Percentiles rank a stretch among this genome's conserved stretches.
Conservation (phyloP, 2,329 filamentous ascomycete genomes). For the Xylariales sp. region DNA sequence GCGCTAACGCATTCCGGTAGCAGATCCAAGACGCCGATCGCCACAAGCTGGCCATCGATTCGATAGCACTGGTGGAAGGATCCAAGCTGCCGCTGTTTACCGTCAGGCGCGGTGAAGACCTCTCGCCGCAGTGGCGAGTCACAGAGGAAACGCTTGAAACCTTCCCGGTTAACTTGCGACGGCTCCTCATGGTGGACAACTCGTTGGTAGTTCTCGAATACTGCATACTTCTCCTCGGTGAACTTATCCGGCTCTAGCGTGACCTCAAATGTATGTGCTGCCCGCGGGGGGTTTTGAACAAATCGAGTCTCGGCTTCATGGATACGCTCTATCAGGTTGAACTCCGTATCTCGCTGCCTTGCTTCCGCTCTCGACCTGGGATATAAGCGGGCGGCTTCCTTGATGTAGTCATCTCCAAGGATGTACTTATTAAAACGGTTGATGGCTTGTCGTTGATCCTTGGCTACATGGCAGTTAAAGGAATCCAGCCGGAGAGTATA, state of each 20-base stretch:
- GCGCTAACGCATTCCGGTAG: constrained; percentile 73
- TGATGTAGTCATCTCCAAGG: constrained; percentile 62
- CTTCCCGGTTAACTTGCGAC: constrained; percentile 50
- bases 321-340: constrained; percentile 61
- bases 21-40: constrained; percentile 72
- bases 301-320: constrained; percentile 61
- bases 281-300: constrained; percentile 54
- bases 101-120: constrained; percentile 38
- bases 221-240: constrained; percentile 68
- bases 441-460: constrained; percentile 69
- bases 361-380: constrained; percentile 64
- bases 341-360: constrained; percentile 60
- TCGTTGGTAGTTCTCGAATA: constrained; percentile 73
- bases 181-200: constrained; percentile 66
- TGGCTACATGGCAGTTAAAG: constrained; percentile 57
- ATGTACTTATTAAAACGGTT: constrained; percentile 74
- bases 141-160: constrained; percentile 73
- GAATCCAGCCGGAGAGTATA: constrained; percentile 77
- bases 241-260: constrained; percentile 67
- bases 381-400: constrained; percentile 58
- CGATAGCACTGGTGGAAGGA: constrained; percentile 82
- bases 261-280: constrained; percentile 64
- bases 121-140: constrained; percentile 57
- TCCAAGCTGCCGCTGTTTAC: constrained; percentile 54
- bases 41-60: constrained; percentile 70